A percentile compares a stretch with the other conserved stretches of the same genome.
Conservation (phyloP, 495 filamentous ascomycete species). For the Amphirosellinia nigrospora region DNA sequence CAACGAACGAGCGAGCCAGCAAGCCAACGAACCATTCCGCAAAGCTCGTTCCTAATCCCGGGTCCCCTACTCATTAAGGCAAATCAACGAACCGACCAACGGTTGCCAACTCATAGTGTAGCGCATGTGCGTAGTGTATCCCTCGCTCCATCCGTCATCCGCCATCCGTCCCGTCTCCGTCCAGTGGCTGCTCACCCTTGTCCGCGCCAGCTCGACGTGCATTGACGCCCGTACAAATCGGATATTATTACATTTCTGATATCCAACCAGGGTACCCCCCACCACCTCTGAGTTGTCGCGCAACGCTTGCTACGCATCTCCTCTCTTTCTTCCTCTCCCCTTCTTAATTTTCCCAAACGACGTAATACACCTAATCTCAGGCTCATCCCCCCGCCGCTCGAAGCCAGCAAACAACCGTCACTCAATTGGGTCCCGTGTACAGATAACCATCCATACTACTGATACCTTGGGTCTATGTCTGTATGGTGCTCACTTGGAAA, state of each 20-base stretch:
- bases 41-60: conserved; percentile 11
- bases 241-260: conserved; percentile 41
- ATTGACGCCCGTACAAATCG: conserved; percentile 29
- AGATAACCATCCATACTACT: neutral
- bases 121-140: neutral
- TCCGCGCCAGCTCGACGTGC: conserved; percentile 22
- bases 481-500: conserved; percentile 21
- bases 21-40: conserved; percentile 6
- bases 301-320: conserved; percentile 32
- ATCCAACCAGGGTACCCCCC: conserved; percentile 36
- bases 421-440: conserved; percentile 16
- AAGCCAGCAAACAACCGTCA: conserved; percentile 6
- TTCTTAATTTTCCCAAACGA: conserved; percentile 29
- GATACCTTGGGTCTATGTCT: conserved; percentile 1
- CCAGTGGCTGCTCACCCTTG: conserved; percentile 18
- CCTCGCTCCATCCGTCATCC: conserved; percentile 12
- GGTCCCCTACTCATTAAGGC: neutral
- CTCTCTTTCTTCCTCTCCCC: conserved; percentile 29
- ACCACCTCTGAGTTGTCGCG: conserved; percentile 32
- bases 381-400: conserved; percentile 11
- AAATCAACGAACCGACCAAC: conserved; percentile 1
- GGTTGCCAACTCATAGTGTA: conserved; percentile 17
- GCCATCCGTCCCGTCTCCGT: too few species aligned
- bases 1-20: conserved; percentile 6
- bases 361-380: conserved; percentile 27